These are phyloP conservation scores for Lotmaria passim DNA, from an alignment of 208 protist genomes.

Conservation along the genomic window DNA sequence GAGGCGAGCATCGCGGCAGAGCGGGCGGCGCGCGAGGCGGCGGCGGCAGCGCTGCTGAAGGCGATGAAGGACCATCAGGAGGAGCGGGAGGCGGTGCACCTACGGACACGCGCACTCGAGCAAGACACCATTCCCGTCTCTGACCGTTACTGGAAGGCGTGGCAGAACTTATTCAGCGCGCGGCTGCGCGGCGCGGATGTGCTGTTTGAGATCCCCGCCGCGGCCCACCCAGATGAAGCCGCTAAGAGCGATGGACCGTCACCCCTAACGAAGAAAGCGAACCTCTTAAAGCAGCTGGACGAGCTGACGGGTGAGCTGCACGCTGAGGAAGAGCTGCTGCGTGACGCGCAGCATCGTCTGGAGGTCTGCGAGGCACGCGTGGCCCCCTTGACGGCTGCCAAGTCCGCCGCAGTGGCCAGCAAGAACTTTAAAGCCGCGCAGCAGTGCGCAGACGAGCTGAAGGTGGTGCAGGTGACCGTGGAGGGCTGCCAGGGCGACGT, in stretches of 20 bases:
- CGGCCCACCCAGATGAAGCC: neutral
- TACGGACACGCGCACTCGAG: constrained; percentile 17
- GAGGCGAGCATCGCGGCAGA: neutral
- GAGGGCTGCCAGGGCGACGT: constrained; percentile 15
- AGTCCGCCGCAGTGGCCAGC: constrained; percentile 42
- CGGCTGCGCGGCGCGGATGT: constrained; percentile 15
- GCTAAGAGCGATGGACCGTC: neutral
- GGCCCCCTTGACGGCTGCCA: constrained; percentile 40
- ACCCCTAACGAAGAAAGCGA: constrained; percentile 7
- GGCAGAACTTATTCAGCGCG: constrained; percentile 10
- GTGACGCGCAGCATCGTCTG: constrained; percentile 16
- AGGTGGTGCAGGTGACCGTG: constrained; percentile 11
- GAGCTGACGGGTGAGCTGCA: constrained; percentile 24
- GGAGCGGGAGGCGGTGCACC: constrained; percentile 10
- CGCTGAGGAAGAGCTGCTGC: constrained; percentile 26
- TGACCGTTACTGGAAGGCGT: constrained; percentile 22
- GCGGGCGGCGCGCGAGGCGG: constrained; percentile 3
- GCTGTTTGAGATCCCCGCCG: constrained; percentile 18
- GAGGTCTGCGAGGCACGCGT: constrained; percentile 22
- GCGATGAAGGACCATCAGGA: neutral
- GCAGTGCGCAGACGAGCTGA: constrained; percentile 34
- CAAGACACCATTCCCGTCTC: constrained; percentile 22
- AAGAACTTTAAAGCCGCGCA: constrained; percentile 61
- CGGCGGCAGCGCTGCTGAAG: neutral
- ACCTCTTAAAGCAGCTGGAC: constrained; percentile 34